A percentile compares a stretch with the other conserved stretches of the same genome.
Conservation (phyloP, 345 rosid genomes). For the Nasturtium officinale region DNA sequence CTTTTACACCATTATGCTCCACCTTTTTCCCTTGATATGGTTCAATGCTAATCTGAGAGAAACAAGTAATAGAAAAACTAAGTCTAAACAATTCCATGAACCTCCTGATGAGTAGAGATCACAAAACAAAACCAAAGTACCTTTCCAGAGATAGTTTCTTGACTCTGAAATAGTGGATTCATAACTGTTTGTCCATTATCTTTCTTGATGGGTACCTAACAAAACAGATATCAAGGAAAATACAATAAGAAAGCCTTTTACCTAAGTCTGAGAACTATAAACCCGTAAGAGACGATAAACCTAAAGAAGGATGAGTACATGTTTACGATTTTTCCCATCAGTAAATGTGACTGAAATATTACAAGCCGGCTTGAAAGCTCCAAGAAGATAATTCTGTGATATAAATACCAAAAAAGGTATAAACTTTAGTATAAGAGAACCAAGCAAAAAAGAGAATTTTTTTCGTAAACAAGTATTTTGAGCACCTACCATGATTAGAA, state of each 20-base stretch:
- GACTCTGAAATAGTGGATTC: slow-evolving; percentile 89
- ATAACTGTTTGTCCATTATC: slow-evolving; percentile 85
- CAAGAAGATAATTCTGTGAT: slow-evolving; percentile 80
- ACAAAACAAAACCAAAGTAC: slow-evolving; percentile 43
- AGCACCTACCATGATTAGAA: slow-evolving; percentile 45
- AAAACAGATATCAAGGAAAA: slow-evolving; percentile 22
- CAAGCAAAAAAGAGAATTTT: not conserved
- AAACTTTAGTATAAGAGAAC: slow-evolving; percentile 8
- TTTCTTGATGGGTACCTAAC: slow-evolving; percentile 86
- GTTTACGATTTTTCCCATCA: slow-evolving; percentile 86
- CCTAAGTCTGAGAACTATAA: not conserved
- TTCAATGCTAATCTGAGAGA: slow-evolving; percentile 68
- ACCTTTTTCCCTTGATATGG: slow-evolving; percentile 92
- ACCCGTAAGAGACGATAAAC: not conserved
- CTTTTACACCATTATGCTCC: slow-evolving; percentile 94
- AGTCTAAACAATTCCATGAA: slow-evolving; percentile 1
- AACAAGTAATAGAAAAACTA: not conserved
- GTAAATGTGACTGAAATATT: slow-evolving; percentile 67
- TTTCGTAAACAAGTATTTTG: not conserved
- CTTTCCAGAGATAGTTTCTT: slow-evolving; percentile 92
- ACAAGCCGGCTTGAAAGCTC: slow-evolving; percentile 97
- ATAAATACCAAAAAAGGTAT: not conserved
- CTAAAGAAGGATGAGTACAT: slow-evolving; percentile 45
- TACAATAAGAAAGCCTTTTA: not conserved
- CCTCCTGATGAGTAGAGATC: not conserved